Base-by-base conservation (phyloP, 2,329 filamentous ascomycete genomes). In the Ramichloridium luteum region DNA sequence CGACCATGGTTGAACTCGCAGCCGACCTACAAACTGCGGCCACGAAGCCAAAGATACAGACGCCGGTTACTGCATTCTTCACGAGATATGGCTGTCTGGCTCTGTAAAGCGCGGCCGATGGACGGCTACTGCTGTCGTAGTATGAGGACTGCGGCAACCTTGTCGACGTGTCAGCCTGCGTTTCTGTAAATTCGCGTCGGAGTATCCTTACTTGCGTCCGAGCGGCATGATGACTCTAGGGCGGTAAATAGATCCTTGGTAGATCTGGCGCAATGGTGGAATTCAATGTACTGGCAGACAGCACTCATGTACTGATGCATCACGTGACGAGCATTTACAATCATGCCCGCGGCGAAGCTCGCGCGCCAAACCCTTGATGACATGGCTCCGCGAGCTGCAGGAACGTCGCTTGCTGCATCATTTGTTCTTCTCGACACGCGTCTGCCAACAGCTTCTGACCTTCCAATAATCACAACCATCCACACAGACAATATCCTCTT, bases 21-120 rank as follows among this genome's bases (percentile, higher is more conserved):
- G 3, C 10, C 12, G 11, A 72, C 83, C 42, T 73, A 98, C 90
- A 98, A 47, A 98, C 80, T 41, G 75, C 74, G 42, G 83, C 68
- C n/a, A 82, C 77, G 45, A 96, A 75, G 13, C 67, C 68, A 45
- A 80, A 67, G 29, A 96, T 70, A 10, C 67, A 73, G n/a, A 80
- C 52, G 12, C 90, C 90, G 1, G 85, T 84, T 38, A 88, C 49
- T 16, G 79, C 70, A 60, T 98, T 98, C 65, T 81, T 92, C 59
- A 94, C 62, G 25, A 98, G 70, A 58, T 92, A 98, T 30, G 90
- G 90, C 48, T 83, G 77, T 49, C 92, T 77, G 34, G 90, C 88
- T 53, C 90, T 82, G 55, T 94, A 78, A 43, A 98, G 76, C 34
- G 92, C 82, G 29, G 85, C 78, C 39, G 82, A 81, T 59, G 92